Percentiles rank a stretch among this genome's conserved stretches.
These are phyloP conservation scores for Xylaria sp. DNA, from an alignment of 2,329 filamentous ascomycete species.

Conservation along the genomic window DNA sequence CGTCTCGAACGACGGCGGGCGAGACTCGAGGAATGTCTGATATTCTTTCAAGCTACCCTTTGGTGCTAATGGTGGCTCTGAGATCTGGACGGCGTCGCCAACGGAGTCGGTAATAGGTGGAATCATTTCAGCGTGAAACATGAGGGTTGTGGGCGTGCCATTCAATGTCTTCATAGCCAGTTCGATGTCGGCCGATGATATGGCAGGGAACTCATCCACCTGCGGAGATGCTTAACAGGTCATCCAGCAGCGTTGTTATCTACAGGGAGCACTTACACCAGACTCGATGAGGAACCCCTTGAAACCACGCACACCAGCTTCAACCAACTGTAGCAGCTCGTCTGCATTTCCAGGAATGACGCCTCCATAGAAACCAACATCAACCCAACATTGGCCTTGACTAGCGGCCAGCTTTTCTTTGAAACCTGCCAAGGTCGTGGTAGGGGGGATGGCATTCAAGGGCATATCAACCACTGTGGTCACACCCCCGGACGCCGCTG, in stretches of 20 bases:
- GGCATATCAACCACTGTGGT: conserved; percentile 99
- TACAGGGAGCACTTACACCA: conserved; percentile 70
- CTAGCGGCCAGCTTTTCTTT: conserved; percentile 87
- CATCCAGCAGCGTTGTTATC: conserved; percentile 33
- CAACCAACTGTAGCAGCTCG: conserved; percentile 82
- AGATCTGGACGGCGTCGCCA: conserved; percentile 77
- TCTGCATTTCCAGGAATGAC: conserved; percentile 88
- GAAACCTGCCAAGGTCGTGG: conserved; percentile 85
- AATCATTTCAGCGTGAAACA: conserved; percentile 99
- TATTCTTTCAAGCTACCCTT: conserved; percentile 80
- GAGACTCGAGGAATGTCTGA: conserved; percentile 89
- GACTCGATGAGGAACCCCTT: conserved; percentile 98
- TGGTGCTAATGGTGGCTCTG: conserved; percentile 75
- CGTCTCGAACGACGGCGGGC: conserved; percentile 89
- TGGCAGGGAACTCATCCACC: conserved; percentile 95
- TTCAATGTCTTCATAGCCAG: conserved; percentile 84
- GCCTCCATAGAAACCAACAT: conserved; percentile 98
- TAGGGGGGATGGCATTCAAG: conserved; percentile 94
- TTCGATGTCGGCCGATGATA: conserved; percentile 81
- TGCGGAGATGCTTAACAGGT: conserved; percentile 50
- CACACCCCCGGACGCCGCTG: conserved; percentile 93
- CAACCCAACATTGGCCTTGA: conserved; percentile 92
- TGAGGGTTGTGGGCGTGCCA: conserved; percentile 85
- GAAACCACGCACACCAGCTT: conserved; percentile 90
- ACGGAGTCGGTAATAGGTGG: conserved; percentile 85